Base-by-base conservation (phyloP, 371 early-diverging fungal genomes). In the Apophysomyces elegans region DNA sequence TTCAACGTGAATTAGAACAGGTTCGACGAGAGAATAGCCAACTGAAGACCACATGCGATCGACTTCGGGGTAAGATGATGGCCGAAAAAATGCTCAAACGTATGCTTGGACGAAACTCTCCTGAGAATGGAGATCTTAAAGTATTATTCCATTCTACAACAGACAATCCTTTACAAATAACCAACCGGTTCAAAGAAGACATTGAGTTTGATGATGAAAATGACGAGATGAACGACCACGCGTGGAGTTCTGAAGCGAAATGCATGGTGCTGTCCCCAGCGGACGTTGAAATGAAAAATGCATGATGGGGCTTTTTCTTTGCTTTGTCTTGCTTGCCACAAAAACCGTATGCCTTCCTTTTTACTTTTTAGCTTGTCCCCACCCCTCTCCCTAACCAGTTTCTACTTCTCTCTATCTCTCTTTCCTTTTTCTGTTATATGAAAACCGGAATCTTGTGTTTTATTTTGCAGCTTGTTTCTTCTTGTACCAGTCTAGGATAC, bases 31-130 rank as follows among this genome's bases (percentile, higher is more conserved):
- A 88, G 64, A 88, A 88, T 54, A 43, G 69, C 1, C 69, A 70
- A 37, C 68, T 88, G 12, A 83, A 80, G 66, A 62, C 67, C 14
- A 72, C 76, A 9, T 76, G 82, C 37, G 88, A 88, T 64, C 77
- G 76, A 43, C 70, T 88, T 21, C 79, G 81, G 66, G 81, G 84
- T n/a, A 80, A 83, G 58, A 72, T 83, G 46, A 76, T 85, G 14
- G 86, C 85, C 12, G 80, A 83, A 39, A 84, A 85, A 64, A 84
- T 86, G 62, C 61, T 88, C 13, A 83, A 85, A 63, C 73, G 83
- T 32, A 64, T 81, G 32, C 50, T 76, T 7, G 46, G 46, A 13
- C 46, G 46, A 18, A 45, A 45, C 13, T 18, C 46, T 7, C 12
- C 46, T n/a, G 46, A 45, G 13, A 18, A 18, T 7, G 13, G n/a